Conservation (phyloP, 2,329 filamentous ascomycete genomes). For the Alternaria solani region DNA sequence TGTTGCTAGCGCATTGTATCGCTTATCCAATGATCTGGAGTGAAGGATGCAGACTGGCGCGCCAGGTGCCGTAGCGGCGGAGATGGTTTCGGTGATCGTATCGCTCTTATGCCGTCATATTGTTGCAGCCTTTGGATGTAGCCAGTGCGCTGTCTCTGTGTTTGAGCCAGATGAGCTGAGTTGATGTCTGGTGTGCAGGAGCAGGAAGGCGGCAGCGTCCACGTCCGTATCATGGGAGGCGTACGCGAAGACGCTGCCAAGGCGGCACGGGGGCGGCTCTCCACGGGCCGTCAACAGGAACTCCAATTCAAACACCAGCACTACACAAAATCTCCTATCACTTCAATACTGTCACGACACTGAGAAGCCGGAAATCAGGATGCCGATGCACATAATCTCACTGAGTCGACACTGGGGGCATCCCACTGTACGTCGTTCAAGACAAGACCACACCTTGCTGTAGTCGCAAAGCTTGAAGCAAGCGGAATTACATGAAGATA, state of each 20-base stretch:
- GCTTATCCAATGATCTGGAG: not conserved
- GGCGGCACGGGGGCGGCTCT: not conserved
- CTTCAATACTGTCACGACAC: not conserved
- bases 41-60: not conserved
- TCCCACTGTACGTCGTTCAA: not conserved
- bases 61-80: not conserved
- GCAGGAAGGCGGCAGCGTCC: not conserved
- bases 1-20: not conserved
- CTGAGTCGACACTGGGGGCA: not conserved
- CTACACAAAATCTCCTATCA: not conserved
- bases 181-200: not conserved
- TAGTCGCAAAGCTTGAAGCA: not conserved
- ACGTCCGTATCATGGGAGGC: not conserved
- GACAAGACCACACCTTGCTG: not conserved
- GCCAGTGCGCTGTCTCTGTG: not conserved
- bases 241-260: conserved; percentile 1
- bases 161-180: not conserved
- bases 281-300: not conserved
- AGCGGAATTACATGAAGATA: not conserved
- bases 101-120: not conserved
- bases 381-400: not conserved
- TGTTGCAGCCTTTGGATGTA: not conserved
- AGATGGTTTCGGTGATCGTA: not conserved
- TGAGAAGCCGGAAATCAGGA: not conserved
- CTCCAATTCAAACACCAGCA: not conserved